Evolutionary conservation across 2,329 filamentous ascomycete genomes (phyloP), one percentile per base, ranked within the genome.

Genomic region (Fusarium sp.): DNA sequence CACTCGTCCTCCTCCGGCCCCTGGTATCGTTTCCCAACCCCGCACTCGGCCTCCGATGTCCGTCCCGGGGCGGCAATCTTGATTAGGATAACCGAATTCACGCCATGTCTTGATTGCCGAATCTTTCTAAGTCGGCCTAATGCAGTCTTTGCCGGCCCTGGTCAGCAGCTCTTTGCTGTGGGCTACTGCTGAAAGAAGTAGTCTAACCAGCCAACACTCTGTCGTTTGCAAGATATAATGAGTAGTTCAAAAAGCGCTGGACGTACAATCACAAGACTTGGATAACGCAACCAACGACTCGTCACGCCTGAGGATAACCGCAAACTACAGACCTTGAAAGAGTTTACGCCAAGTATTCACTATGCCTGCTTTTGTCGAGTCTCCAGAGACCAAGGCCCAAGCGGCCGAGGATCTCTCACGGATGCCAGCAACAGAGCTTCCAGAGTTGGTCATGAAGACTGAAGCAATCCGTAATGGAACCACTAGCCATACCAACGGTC

Each of bases 321-420:
- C 11, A 51, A 11, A 38, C 12, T n/a, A 7, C 12, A 29, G 25
- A 6, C 25, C 24, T 22, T 13, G 5, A 19, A 3, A 25, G 24
- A 13, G 15, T 22, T 10, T 19, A 6, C 22, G 35, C 7, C 32
- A 46, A 25, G 34, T 35, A 19, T 3, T 22, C 19, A 42, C 24
- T 7, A 68, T 68, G 65, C 57, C 65, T 12, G 54, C 58, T 5
- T 62, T 63, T 11, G 40, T 61, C 10, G 65, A 68, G 26, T 44
- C 54, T 1, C 65, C 65, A 6, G 52, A 56, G 31, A 49, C 43
- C 3, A 62, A 56, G 12, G 43, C 45, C 2, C 49, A 46, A 15
- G 32, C 25, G n/a, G 36, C 47, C 1, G 59, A 29, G n/a, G 50
- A 57, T 9, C 6, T 53, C 0, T 57, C 49, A 24, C 36, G 32